Conservation (phyloP, 2,329 filamentous ascomycete genomes). For the Colletotrichum tropicale region DNA sequence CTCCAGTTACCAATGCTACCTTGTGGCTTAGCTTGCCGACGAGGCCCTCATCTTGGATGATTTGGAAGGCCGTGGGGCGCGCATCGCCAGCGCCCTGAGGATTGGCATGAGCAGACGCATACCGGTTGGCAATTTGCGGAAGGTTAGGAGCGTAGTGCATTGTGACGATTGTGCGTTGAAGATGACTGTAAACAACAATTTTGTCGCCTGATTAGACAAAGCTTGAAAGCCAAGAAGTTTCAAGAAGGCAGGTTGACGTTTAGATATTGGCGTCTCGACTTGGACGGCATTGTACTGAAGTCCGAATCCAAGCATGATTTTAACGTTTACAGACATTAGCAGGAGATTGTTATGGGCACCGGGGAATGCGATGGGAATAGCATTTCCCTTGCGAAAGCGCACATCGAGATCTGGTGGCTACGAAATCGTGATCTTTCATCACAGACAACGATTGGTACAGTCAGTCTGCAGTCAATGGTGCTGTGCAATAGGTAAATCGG, state of each 20-base stretch:
- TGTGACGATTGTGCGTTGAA: not conserved
- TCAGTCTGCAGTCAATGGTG: not conserved
- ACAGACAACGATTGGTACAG: not conserved
- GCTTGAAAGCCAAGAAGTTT: not conserved
- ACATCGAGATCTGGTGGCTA: not conserved
- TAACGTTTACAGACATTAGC: not conserved
- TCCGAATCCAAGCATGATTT: not conserved
- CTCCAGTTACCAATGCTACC: constrained; percentile 45
- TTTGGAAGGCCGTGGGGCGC: constrained; percentile 39
- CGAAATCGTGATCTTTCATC: not conserved
- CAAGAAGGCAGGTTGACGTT: not conserved
- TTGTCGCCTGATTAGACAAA: not conserved
- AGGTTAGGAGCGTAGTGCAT: not conserved
- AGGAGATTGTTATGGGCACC: not conserved
- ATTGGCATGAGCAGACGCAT: not conserved
- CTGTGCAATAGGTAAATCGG: not conserved
- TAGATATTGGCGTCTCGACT: not conserved
- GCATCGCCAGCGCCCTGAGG: constrained; percentile 37
- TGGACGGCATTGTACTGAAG: not conserved
- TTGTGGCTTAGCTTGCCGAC: constrained; percentile 36
- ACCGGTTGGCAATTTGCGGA: not conserved
- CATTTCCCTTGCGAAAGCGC: not conserved
- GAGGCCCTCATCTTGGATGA: constrained; percentile 34
- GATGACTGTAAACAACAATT: not conserved
- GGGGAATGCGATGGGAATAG: not conserved